Base-by-base conservation (phyloP, 2,329 filamentous ascomycete species). In the Hysterium pulicare region DNA sequence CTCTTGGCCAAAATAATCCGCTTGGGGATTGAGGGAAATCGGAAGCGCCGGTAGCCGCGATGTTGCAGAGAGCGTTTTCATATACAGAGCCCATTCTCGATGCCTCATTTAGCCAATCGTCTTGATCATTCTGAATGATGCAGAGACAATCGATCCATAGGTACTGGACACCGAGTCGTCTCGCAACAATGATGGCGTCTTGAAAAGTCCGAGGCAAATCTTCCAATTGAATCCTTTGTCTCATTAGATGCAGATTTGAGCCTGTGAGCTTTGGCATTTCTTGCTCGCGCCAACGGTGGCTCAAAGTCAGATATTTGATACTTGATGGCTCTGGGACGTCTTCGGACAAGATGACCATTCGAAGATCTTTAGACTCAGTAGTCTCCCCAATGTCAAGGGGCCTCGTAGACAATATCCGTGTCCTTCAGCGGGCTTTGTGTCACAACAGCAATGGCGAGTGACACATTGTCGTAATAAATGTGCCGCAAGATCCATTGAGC, bases 111-210 rank as follows among this genome's bases (percentile, higher is more conserved):
- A 21, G 21, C 28, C 32, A 36, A 2, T 49, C 40, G 10, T 33
- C 22, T 31, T 35, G 10, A 13, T 38, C 20, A 23, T 47, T 32
- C 30, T 49, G 44, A 23, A 34, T 19, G 23, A 49, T 49, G 20
- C 46, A 49, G 16, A 49, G 45, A n/a, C 45, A 33, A 23, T 48
- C 46, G 3, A 49, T 49, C 46, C 46, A 49, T 26, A 49, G 32
- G 26, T 49, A 49, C 40, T 17, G 32, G 16, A 36, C 19, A 8
- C 20, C 33, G 13, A 47, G 24, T 5, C 26, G n/a, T 5, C 38
- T 26, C 15, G 34, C 33, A 7, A 44, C 34, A 15, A 32, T 24
- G 17, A 48, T 39, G 2, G 46, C 44, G 19, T 48, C 42, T 15
- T 28, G 11, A 30, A 47, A 47, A 8, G 44, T 47, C 28, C 38